These are phyloP conservation scores for Syzygium syzygioides DNA, from an alignment of 441 rosid species.

Conservation along the genomic window DNA sequence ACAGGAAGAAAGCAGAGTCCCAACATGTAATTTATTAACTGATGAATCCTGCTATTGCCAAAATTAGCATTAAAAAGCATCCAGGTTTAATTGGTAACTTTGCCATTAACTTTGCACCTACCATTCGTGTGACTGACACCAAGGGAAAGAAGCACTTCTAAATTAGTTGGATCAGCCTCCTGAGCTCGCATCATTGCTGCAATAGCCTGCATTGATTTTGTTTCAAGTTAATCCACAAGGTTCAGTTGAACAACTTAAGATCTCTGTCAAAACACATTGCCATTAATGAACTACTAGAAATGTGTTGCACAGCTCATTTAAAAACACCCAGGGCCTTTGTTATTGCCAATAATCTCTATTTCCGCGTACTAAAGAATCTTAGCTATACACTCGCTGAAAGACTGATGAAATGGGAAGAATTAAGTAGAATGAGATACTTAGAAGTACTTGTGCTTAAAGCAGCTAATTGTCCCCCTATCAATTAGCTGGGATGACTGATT, in stretches of 20 bases:
- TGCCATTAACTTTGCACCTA: conserved; percentile 23
- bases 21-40: neutral
- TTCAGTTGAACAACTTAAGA: neutral
- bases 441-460: neutral
- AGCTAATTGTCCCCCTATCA: neutral
- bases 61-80: neutral
- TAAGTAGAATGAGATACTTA: neutral
- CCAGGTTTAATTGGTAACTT: neutral
- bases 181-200: conserved; percentile 99
- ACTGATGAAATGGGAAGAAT: neutral
- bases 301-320: neutral
- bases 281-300: neutral
- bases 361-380: neutral
- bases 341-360: neutral
- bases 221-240: neutral
- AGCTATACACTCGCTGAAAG: neutral
- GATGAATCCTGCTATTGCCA: neutral
- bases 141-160: conserved; percentile 98
- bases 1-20: neutral
- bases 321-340: neutral
- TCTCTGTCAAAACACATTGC: neutral
- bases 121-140: conserved; percentile 99
- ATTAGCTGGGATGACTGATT: neutral
- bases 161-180: conserved; percentile 87
- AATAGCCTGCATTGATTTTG: conserved; percentile 65